Evolutionary conservation across 176 grass and related monocot genomes (phyloP).

Genomic region (Carex kokanica): DNA sequence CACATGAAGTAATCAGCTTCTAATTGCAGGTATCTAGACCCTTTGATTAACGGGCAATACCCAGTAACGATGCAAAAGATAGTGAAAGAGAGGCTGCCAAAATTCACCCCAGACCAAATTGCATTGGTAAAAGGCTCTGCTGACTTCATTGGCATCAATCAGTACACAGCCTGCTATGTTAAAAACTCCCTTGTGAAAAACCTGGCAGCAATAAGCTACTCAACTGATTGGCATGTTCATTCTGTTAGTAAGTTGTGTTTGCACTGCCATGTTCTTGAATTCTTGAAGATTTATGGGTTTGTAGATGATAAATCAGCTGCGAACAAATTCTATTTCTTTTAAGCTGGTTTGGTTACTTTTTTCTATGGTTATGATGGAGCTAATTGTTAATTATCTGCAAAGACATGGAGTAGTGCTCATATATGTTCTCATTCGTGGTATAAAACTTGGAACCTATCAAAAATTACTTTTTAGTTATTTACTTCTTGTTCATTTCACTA

Average conservation of each 20-base stretch:
- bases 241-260: slow-evolving; percentile 9
- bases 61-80: slow-evolving; percentile 60
- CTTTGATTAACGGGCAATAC: slow-evolving; percentile 67
- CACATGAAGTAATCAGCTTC: background rate
- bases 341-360: background rate
- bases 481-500: slow-evolving; percentile 15
- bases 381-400: background rate
- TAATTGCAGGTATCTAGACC: slow-evolving; percentile 64
- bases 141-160: slow-evolving; percentile 39
- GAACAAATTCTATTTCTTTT: background rate
- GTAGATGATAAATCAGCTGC: background rate
- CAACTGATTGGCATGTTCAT: slow-evolving; percentile 24
- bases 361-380: background rate
- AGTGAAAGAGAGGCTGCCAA: slow-evolving; percentile 62
- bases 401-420: background rate
- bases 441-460: background rate
- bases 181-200: background rate
- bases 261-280: background rate
- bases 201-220: slow-evolving; percentile 9
- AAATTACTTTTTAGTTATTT: background rate
- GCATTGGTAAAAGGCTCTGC: slow-evolving; percentile 33
- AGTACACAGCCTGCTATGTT: slow-evolving; percentile 33
- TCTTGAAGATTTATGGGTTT: background rate
- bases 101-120: slow-evolving; percentile 40
- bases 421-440: background rate